Percentiles rank a stretch among this genome's conserved stretches.
These are phyloP conservation scores for Irpex sp. DNA, from an alignment of 1,284 basidiomycete genomes.

Conservation along the genomic window DNA sequence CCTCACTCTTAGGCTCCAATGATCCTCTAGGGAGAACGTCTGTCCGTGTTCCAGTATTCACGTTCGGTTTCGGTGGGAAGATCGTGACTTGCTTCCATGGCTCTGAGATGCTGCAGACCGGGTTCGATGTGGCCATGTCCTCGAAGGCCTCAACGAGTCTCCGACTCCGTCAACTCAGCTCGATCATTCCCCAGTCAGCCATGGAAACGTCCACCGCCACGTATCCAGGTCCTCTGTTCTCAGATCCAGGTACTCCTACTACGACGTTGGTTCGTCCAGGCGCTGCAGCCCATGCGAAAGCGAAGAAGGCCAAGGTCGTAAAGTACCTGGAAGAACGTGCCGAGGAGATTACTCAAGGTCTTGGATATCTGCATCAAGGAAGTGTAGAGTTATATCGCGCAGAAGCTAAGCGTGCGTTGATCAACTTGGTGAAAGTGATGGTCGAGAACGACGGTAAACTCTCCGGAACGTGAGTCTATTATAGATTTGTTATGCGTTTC, in stretches of 20 bases:
- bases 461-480: conserved; percentile 65
- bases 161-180: conserved; percentile 63
- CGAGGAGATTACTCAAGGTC: conserved; percentile 73
- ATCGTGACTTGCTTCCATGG: conserved; percentile 85
- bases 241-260: conserved; percentile 67
- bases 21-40: conserved; percentile 79
- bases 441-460: conserved; percentile 85
- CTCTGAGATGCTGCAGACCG: conserved; percentile 59
- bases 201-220: conserved; percentile 51
- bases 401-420: conserved; percentile 76
- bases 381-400: conserved; percentile 53
- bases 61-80: conserved; percentile 89
- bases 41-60: conserved; percentile 73
- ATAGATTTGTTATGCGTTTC: background rate
- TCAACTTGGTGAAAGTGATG: conserved; percentile 74
- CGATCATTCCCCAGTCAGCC: conserved; percentile 65
- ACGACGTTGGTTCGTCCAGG: conserved; percentile 68
- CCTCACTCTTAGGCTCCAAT: conserved; percentile 75
- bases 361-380: conserved; percentile 65
- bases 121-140: conserved; percentile 75
- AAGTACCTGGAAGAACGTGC: conserved; percentile 75
- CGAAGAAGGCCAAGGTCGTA: conserved; percentile 77
- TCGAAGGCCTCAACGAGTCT: conserved; percentile 70
- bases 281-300: conserved; percentile 63
- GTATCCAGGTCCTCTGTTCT: conserved; percentile 86